Conservation (phyloP, 2,329 filamentous ascomycete species). For the Calonectria pseudoreteaudii region DNA sequence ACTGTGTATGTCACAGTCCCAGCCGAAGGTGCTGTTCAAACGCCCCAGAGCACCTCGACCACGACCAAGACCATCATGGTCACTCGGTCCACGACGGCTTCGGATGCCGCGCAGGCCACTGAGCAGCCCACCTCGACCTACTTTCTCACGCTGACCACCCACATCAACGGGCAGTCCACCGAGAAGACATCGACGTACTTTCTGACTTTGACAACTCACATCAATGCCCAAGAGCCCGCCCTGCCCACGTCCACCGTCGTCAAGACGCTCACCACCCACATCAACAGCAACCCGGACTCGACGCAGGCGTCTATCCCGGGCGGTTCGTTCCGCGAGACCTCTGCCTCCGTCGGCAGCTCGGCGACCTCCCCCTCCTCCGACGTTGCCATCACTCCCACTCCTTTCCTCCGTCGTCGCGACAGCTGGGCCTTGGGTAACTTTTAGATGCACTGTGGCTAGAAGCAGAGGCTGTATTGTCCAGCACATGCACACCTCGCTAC, state of each 20-base stretch:
- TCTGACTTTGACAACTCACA: conserved; percentile 12
- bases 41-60: conserved; percentile 34
- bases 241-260: conserved; percentile 33
- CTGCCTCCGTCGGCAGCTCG: conserved; percentile 20
- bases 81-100: conserved; percentile 21
- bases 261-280: conserved; percentile 34
- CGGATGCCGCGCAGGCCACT: neutral
- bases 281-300: conserved; percentile 10
- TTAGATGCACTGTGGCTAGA: conserved; percentile 13
- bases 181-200: conserved; percentile 10
- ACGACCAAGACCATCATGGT: conserved; percentile 36
- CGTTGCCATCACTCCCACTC: conserved; percentile 29
- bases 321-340: conserved; percentile 38
- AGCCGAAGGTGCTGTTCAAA: conserved; percentile 32
- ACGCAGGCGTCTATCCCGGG: conserved; percentile 30
- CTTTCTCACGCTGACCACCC: conserved; percentile 5
- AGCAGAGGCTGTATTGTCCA: neutral
- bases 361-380: conserved; percentile 24
- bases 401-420: conserved; percentile 37
- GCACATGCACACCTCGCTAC: neutral
- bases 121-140: conserved; percentile 5
- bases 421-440: conserved; percentile 41
- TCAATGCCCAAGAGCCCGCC: conserved; percentile 9
- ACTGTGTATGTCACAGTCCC: conserved; percentile 52
- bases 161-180: conserved; percentile 6